These are phyloP conservation scores for Elaeis guineensis DNA, from an alignment of 176 grass and related monocot genomes.

Conservation along the genomic window DNA sequence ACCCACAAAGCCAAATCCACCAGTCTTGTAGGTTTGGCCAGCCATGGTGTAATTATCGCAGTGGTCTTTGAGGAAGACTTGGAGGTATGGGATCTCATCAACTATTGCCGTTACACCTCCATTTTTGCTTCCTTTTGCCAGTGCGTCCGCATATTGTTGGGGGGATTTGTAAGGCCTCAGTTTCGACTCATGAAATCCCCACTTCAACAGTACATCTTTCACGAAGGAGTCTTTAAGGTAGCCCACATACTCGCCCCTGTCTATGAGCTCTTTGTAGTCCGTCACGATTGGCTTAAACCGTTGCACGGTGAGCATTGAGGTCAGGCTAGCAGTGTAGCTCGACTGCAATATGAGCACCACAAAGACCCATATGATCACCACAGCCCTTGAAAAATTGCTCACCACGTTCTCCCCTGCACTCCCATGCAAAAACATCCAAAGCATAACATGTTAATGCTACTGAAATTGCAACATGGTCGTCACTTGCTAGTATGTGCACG, in stretches of 20 bases:
- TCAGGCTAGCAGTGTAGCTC: constrained; percentile 82
- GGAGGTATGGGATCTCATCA: constrained; percentile 47
- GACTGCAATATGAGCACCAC: constrained; percentile 71
- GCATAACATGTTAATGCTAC: no score
- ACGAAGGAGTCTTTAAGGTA: constrained; percentile 60
- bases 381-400: constrained; percentile 54
- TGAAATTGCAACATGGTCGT: no score
- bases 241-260: constrained; percentile 20
- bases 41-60: constrained; percentile 35
- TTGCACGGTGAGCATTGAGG: constrained; percentile 64
- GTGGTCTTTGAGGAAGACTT: constrained; percentile 26
- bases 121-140: constrained; percentile 18
- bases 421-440: no score
- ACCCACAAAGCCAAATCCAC: constrained; percentile 49
- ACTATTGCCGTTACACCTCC: constrained; percentile 30
- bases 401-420: constrained; percentile 36
- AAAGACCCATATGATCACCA: constrained; percentile 56
- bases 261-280: constrained; percentile 28
- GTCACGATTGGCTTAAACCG: constrained; percentile 28
- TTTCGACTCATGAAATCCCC: constrained; percentile 12
- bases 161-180: constrained; percentile 12
- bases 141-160: constrained; percentile 28
- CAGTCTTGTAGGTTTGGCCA: constrained; percentile 16
- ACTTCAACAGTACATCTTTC: constrained; percentile 12
- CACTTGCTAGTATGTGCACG: no score